Evolutionary conservation across 2,329 filamentous ascomycete genomes (phyloP).

Genomic region (Plenodomus tracheiphilus): DNA sequence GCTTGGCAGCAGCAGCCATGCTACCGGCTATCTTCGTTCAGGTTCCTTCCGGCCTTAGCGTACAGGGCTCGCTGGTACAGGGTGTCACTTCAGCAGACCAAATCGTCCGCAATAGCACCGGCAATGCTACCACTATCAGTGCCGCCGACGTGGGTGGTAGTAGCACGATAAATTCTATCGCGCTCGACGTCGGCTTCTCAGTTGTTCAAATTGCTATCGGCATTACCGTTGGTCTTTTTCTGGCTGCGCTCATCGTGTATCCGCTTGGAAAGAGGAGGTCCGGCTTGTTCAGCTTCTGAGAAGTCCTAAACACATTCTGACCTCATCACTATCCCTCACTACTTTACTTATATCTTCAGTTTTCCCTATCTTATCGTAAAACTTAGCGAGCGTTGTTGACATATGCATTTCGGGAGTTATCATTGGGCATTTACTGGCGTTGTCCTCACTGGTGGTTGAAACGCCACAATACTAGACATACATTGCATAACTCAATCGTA

Average conservation of each 20-base stretch:
- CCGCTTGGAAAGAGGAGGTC: conserved; percentile 54
- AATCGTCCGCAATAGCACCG: conserved; percentile 54
- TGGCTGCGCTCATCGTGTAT: conserved; percentile 54
- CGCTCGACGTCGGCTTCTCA: conserved; percentile 52
- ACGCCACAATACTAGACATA: not conserved
- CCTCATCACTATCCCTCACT: no score
- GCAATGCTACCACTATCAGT: conserved; percentile 46
- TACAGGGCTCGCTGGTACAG: conserved; percentile 59
- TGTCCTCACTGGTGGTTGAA: not conserved
- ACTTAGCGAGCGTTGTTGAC: not conserved
- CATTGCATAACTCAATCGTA: no score
- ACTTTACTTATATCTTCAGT: not conserved
- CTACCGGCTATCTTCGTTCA: conserved; percentile 81
- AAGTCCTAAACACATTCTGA: not conserved
- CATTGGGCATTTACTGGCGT: not conserved
- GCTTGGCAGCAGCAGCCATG: conserved; percentile 81
- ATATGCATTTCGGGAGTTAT: not conserved
- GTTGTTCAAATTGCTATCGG: conserved; percentile 57
- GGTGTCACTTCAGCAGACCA: conserved; percentile 62
- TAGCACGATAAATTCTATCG: conserved; percentile 46
- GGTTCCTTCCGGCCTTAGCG: conserved; percentile 63
- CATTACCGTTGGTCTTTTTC: conserved; percentile 55
- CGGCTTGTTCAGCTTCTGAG: conserved; percentile 41
- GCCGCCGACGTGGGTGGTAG: conserved; percentile 25
- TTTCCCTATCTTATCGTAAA: not conserved